Evolutionary conservation across 306 rosid genomes (phyloP), one percentile per base, ranked within the genome.

Genomic region (Prinsepia uniflora): DNA sequence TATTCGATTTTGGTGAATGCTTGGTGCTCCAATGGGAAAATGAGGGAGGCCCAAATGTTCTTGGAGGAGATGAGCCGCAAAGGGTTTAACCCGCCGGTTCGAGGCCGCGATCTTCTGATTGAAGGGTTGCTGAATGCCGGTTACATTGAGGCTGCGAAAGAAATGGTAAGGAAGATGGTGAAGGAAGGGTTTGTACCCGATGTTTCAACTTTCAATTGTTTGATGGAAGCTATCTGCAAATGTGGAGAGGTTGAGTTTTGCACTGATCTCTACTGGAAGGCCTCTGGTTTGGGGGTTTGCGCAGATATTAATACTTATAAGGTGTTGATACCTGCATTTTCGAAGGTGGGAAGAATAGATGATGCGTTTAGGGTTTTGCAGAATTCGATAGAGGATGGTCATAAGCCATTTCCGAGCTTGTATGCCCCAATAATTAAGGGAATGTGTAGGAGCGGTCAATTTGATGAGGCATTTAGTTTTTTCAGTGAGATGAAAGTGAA

Each of bases 381-480:
- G 69, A 79, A 86, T 66, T 81, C 86, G 15, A 53, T 81, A 5
- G 94, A 90, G 79, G 94, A 84, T 46, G 97, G 98, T 45, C 81
- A 84, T 15, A 74, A 42, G 34, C 97, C 98, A 7, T 88, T 88
- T 70, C 98, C 94, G 0, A 83, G 96, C 72, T 79, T 90, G 73
- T 93, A 93, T 73, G 97, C 97, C 0, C 88, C 92, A 0, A 73
- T 93, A 41, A 74, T 90, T n/a, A 90, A 93, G 80, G 94, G 88
- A 30, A 71, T 93, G 81, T 90, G 91, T 67, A 87, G 82, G 79
- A 85, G 82, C 50, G 96, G 96, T 6, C 96, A 83, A 65, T 93
- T 93, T 76, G 96, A 90, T 71, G 98, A 90, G 82, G 98, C 96
- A 0, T 81, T 90, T 59, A 88, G 98, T 74, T 93, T 93, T 68